phyloP scores from a whole-genome alignment of 495 filamentous ascomycete genomes.

The Daldinia bambusicola region DNA sequence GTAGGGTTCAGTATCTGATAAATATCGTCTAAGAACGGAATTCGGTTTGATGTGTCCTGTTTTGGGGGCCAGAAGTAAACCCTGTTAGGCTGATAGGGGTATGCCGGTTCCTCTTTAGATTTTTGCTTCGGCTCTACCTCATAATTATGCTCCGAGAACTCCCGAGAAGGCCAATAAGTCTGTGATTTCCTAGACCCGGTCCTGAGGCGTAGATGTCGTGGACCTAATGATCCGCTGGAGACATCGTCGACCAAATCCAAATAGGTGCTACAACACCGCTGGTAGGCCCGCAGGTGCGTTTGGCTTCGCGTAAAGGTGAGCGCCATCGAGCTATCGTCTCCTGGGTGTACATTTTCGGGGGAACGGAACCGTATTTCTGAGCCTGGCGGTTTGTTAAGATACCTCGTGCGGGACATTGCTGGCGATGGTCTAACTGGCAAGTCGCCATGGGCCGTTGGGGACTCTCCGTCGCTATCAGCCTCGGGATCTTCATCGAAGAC shows the following conservation, averaged over 20 bases:
- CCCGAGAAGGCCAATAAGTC: slow-evolving; percentile 23
- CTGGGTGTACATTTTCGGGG: slow-evolving; percentile 53
- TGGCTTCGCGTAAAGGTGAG: slow-evolving; percentile 65
- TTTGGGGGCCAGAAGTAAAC: slow-evolving; percentile 70
- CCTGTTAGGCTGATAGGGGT: slow-evolving; percentile 59
- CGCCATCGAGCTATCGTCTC: slow-evolving; percentile 52
- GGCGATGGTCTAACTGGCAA: slow-evolving; percentile 7
- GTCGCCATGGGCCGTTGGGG: neutral
- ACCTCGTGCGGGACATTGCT: too few species aligned
- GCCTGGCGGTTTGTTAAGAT: slow-evolving; percentile 52
- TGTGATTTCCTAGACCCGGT: slow-evolving; percentile 54
- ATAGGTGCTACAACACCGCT: slow-evolving; percentile 67
- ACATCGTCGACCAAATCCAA: slow-evolving; percentile 72
- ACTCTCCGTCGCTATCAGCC: neutral
- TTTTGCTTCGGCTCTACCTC: slow-evolving; percentile 37
- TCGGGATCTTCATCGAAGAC: slow-evolving; percentile 54
- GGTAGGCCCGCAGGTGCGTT: slow-evolving; percentile 69
- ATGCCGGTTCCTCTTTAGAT: slow-evolving; percentile 6
- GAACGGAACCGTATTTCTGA: slow-evolving; percentile 53
- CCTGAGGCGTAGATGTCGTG: slow-evolving; percentile 62
- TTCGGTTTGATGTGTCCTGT: slow-evolving; percentile 46
- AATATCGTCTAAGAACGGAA: slow-evolving; percentile 56
- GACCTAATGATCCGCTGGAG: slow-evolving; percentile 48
- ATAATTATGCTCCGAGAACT: slow-evolving; percentile 49
- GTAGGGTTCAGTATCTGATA: slow-evolving; percentile 68